These are phyloP conservation scores for Tremella mesenterica DNA, from an alignment of 768 basidiomycete species.

Conservation along the genomic window DNA sequence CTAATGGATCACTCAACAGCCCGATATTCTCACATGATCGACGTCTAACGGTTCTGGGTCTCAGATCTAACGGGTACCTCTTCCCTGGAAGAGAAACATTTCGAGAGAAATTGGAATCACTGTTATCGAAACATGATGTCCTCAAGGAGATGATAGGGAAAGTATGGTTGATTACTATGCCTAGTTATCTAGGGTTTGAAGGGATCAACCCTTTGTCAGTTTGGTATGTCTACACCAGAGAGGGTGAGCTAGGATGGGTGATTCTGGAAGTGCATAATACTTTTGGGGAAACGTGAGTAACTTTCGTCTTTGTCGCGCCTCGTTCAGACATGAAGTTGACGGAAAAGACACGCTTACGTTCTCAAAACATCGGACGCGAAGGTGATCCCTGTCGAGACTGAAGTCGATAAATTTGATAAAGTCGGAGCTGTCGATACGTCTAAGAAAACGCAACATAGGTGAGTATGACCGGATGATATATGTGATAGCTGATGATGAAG, in stretches of 20 bases:
- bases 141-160: conserved; percentile 45
- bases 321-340: neutral
- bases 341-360: conserved; percentile 22
- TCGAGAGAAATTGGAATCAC: conserved; percentile 10
- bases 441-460: neutral
- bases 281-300: conserved; percentile 56
- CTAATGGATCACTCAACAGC: conserved; percentile 50
- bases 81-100: conserved; percentile 19
- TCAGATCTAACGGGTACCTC: conserved; percentile 51
- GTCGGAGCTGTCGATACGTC: neutral
- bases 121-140: conserved; percentile 7
- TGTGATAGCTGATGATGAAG: too few relatives aligned
- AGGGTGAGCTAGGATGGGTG: conserved; percentile 24
- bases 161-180: conserved; percentile 69
- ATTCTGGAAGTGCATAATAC: conserved; percentile 69
- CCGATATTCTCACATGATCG: conserved; percentile 55
- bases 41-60: conserved; percentile 47
- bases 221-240: conserved; percentile 54
- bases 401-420: conserved; percentile 4
- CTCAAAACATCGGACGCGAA: conserved; percentile 9
- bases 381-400: conserved; percentile 2
- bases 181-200: conserved; percentile 57
- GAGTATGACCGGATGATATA: too few relatives aligned
- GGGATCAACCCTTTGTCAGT: conserved; percentile 65
- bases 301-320: too few relatives aligned